Evolutionary conservation across 805 yeast species (phyloP), one percentile per base, ranked within the genome.

Genomic region (Candida verbasci): DNA sequence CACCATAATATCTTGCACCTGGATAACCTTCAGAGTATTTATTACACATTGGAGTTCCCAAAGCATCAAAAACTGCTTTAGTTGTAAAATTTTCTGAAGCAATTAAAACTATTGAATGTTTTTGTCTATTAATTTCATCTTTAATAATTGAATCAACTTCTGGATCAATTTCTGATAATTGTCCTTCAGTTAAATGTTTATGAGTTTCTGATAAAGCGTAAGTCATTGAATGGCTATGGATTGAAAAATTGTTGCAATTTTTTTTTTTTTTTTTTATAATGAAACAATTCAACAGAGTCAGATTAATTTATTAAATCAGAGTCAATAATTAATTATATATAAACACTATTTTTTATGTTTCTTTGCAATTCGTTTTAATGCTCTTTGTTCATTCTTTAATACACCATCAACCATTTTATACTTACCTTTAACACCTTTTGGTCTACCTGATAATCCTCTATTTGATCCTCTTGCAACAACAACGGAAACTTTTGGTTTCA

Each of bases 361-460:
- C 74, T 89, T 93, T 17, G 87, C 84, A 48, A 89, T 86, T 58
- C 97, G 80, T 55, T 76, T 81, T 55, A 91, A 70, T 10, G 97
- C 96, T 48, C 98, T 74, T 72, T 84, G 89, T 66, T 93, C 99
- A 61, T 93, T 93, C 85, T 93, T 93, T 83, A 87, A 71, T 15
- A 82, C 86, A 72, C 97, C 97, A 65, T 93, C 99, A 50, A 93
- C 97, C 98, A 93, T 93, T 82, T 86, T 93, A 70, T 93, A 93
- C 60, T 86, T 88, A 65, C 99, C 99, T 62, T 81, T 87, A 49
- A 93, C 79, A 60, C 98, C 99, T 66, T 78, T 83, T 28, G 99
- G 99, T 69, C 99, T 83, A 38, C 98, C 98, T 48, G 85, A 70
- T 35, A 89, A 65, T 41, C 96, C 95, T 59, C 70, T 84, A 62